phyloP scores from a whole-genome alignment of 805 yeast genomes.

The Blastobotrys peoriensis region DNA sequence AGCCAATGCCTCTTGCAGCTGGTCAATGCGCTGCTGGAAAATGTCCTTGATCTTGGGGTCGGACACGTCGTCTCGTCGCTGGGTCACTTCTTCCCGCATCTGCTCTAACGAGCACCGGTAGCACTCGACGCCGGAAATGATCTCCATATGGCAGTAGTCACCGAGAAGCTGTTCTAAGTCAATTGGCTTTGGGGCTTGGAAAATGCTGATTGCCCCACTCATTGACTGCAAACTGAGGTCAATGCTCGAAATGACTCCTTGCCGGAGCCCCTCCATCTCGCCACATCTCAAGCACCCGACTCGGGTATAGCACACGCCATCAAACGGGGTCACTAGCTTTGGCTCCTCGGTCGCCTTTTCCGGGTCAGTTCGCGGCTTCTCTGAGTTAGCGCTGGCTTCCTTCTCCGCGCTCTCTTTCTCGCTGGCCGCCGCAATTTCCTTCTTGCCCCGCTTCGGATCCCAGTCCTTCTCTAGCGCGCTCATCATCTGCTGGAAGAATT shows the following conservation, averaged over 20 bases:
- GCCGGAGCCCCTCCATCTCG: constrained; percentile 87
- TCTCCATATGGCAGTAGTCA: constrained; percentile 53
- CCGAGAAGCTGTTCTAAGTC: constrained; percentile 23
- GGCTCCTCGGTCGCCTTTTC: background rate
- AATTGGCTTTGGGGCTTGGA: background rate
- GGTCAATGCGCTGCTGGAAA: constrained; percentile 41
- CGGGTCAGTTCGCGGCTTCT: background rate
- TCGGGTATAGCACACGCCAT: constrained; percentile 81
- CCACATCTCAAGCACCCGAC: constrained; percentile 90
- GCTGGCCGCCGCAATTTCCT: background rate
- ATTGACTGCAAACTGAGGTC: constrained; percentile 25
- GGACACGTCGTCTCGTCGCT: background rate
- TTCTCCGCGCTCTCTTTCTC: background rate
- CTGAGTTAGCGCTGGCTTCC: background rate
- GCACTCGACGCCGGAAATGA: constrained; percentile 90
- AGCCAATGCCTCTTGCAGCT: constrained; percentile 47
- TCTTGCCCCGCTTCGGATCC: constrained; percentile 10
- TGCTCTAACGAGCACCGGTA: constrained; percentile 73
- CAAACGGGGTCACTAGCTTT: constrained; percentile 78
- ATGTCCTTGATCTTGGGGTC: constrained; percentile 18
- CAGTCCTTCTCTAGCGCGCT: constrained; percentile 28
- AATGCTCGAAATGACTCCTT: constrained; percentile 53
- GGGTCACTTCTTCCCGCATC: constrained; percentile 27
- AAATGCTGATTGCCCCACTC: background rate
- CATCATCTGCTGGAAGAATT: constrained; percentile 65